Conservation (phyloP, 495 filamentous ascomycete species). For the Aspergillus homomorphus region DNA sequence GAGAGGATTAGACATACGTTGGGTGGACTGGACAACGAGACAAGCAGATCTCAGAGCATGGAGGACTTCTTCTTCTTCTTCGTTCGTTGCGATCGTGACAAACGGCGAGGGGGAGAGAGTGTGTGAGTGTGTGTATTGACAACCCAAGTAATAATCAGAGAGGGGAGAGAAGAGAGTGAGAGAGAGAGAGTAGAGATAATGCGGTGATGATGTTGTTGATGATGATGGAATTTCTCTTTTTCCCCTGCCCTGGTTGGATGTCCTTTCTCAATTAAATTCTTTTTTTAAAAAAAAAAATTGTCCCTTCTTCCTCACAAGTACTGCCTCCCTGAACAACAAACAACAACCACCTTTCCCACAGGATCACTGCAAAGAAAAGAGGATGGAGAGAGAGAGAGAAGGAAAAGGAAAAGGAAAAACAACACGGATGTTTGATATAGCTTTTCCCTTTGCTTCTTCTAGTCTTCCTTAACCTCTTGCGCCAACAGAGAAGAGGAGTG, state of each 20-base stretch:
- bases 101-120: constrained; percentile 18
- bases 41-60: constrained; percentile 41
- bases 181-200: constrained; percentile 10
- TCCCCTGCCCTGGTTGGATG: constrained; percentile 12
- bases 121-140: constrained; percentile 1
- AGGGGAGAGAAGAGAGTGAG: constrained; percentile 16
- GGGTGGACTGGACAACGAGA: constrained; percentile 37
- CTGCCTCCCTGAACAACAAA: neutral
- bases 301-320: neutral
- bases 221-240: constrained; percentile 16
- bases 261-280: constrained; percentile 12
- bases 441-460: constrained; percentile 26
- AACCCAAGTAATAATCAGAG: constrained; percentile 13
- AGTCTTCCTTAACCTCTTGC: neutral
- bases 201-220: constrained; percentile 14
- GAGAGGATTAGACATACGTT: constrained; percentile 32
- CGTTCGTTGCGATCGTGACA: constrained; percentile 24
- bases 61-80: too few species aligned
- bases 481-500: constrained; percentile 25
- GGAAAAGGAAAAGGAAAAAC: neutral
- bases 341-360: neutral
- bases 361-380: neutral
- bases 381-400: neutral
- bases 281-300: constrained; percentile 5
- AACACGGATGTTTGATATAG: too few species aligned